phyloP scores from a whole-genome alignment of 23 red algal genomes.

The Cyanidium caldarium region DNA sequence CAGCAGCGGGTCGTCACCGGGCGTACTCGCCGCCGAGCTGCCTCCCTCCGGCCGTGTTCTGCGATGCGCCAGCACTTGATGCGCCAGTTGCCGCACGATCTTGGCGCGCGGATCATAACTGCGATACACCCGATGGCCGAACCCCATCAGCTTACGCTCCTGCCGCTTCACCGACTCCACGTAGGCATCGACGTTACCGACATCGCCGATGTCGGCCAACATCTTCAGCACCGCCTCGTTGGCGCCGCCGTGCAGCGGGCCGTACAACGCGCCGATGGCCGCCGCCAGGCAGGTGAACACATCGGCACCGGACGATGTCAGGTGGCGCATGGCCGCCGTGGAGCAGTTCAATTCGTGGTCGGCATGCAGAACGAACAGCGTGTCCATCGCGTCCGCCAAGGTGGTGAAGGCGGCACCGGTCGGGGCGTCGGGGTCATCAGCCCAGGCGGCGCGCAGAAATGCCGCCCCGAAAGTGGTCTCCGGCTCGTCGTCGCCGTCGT shows the following conservation, averaged over 20 bases:
- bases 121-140: slow-evolving; percentile 88
- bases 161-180: slow-evolving; percentile 49
- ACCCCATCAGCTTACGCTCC: slow-evolving; percentile 79
- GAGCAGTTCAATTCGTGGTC: slow-evolving; percentile 98
- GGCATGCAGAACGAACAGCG: slow-evolving; percentile 69
- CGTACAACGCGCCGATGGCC: slow-evolving; percentile 71
- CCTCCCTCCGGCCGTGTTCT: no score
- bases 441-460: background rate
- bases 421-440: background rate
- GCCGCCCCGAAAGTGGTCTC: no score
- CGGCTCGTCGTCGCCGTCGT: no score
- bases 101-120: slow-evolving; percentile 81
- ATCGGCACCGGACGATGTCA: slow-evolving; percentile 68
- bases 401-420: background rate
- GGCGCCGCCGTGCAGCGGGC: slow-evolving; percentile 85
- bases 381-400: slow-evolving; percentile 30
- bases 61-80: slow-evolving; percentile 35
- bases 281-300: slow-evolving; percentile 41
- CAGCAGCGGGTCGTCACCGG: slow-evolving; percentile 27
- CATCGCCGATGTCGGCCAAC: slow-evolving; percentile 32
- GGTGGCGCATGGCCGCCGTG: slow-evolving; percentile 73
- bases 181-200: slow-evolving; percentile 19
- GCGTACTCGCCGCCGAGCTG: background rate
- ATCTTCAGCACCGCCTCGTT: slow-evolving; percentile 78
- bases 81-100: slow-evolving; percentile 44